Conservation (phyloP, 2,329 filamentous ascomycete species). For the Fusarium chlamydosporum region DNA sequence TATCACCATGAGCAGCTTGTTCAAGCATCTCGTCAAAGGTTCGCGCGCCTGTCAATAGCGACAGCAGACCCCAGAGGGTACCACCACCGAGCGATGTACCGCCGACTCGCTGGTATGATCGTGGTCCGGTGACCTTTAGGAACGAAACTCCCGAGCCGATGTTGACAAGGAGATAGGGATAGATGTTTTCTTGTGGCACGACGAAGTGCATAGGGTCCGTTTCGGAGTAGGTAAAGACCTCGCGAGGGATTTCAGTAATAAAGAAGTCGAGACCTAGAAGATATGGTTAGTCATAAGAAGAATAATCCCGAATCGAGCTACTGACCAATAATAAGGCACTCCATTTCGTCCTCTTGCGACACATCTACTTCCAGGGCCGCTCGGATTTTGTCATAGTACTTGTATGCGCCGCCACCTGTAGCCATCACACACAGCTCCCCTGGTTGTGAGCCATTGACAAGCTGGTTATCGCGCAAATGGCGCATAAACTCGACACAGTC, state of each 20-base stretch:
- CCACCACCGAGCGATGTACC: slow-evolving; percentile 95
- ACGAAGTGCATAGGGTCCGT: slow-evolving; percentile 91
- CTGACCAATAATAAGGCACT: slow-evolving; percentile 92
- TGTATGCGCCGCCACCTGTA: slow-evolving; percentile 95
- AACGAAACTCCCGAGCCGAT: slow-evolving; percentile 98
- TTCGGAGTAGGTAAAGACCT: slow-evolving; percentile 97
- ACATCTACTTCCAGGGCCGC: slow-evolving; percentile 89
- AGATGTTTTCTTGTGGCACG: slow-evolving; percentile 82
- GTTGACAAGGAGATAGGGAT: slow-evolving; percentile 97
- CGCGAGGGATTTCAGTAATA: slow-evolving; percentile 95
- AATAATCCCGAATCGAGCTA: slow-evolving; percentile 1
- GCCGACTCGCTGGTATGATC: slow-evolving; percentile 89
- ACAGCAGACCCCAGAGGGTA: slow-evolving; percentile 96
- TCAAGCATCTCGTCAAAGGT: slow-evolving; percentile 99
- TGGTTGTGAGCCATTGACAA: slow-evolving; percentile 79
- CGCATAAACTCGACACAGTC: slow-evolving; percentile 94
- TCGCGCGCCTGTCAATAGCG: slow-evolving; percentile 89
- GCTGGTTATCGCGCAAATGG: slow-evolving; percentile 85
- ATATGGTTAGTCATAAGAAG: slow-evolving; percentile 19
- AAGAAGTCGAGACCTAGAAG: slow-evolving; percentile 91
- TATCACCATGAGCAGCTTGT: slow-evolving; percentile 91
- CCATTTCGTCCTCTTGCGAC: slow-evolving; percentile 96
- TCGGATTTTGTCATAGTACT: slow-evolving; percentile 93
- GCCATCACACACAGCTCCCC: slow-evolving; percentile 91
- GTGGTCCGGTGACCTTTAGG: slow-evolving; percentile 94